Evolutionary conservation across 192 early-diverging fungal species (phyloP), one percentile per base, ranked within the genome.

Genomic region (Backusella macrospora): DNA sequence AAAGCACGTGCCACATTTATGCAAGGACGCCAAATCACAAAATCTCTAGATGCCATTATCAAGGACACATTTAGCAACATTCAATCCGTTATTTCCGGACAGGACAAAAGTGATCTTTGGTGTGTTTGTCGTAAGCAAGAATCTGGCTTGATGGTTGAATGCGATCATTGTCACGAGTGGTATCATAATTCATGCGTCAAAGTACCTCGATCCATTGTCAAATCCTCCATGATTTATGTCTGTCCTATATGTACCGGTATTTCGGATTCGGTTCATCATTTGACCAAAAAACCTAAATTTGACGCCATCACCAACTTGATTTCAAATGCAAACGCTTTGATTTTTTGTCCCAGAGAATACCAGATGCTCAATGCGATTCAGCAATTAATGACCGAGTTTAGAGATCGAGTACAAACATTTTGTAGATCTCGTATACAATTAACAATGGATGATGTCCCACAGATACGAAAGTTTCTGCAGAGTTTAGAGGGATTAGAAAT

Each of bases 81-180:
- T 40, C 42, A 47, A 68, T 21, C 21, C 7, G 64, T 48, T 37
- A 63, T 23, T 2, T 21, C 52, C 10, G 42, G 39, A 21, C 34
- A 71, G 14, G 48, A 55, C 21, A 45, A 38, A 16, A 16, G n/a
- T 2, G 77, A 73, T 6, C 37, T 39, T 39, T 90, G 87, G 69
- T 94, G 92, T 68, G 72, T 91, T 18, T 94, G 92, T 34, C 78
- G 89, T 59, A 75, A 77, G 21, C 73, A 85, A 3, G 91, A 92
- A 47, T 71, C 78, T 43, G 90, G 87, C 2, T 76, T 87, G 74
- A 92, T 92, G 91, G 84, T 91, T 9, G 85, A 91, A 68, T 93
- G 91, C 65, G 88, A 87, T 59, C 39, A 76, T 8, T 93, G 91
- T 69, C 77, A 82, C 9, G 91, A 90, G 47, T 89, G 88, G 91